A percentile compares a stretch with the other conserved stretches of the same genome.
These are phyloP conservation scores for Cercophora sp. DNA, from an alignment of 495 filamentous ascomycete genomes.

Conservation along the genomic window DNA sequence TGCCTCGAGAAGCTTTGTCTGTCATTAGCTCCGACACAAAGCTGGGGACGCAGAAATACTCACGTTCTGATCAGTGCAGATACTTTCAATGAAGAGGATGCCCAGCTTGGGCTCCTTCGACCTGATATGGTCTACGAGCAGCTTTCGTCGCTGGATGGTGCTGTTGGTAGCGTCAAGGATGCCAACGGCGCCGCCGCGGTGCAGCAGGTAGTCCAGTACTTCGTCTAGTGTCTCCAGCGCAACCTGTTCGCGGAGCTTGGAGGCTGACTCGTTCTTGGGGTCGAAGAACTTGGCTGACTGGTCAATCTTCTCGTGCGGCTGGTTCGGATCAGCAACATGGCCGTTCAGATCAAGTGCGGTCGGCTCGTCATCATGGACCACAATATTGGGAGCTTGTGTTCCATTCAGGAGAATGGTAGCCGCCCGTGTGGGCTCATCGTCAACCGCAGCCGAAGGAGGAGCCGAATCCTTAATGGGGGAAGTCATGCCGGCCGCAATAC, in stretches of 20 bases:
- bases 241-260: conserved; percentile 82
- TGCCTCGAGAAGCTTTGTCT: conserved; percentile 66
- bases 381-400: conserved; percentile 29
- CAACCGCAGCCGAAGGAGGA: conserved; percentile 18
- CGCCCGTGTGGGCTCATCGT: conserved; percentile 36
- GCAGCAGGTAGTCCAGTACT: conserved; percentile 78
- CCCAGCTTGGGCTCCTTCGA: conserved; percentile 79
- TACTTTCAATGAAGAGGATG: conserved; percentile 89
- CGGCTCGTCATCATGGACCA: conserved; percentile 28
- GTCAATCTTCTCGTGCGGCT: conserved; percentile 57
- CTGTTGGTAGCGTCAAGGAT: conserved; percentile 98
- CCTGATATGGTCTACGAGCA: conserved; percentile 77
- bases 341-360: conserved; percentile 33
- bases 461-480: conserved; percentile 26
- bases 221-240: conserved; percentile 91
- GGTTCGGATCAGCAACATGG: not conserved
- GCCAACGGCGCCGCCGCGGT: conserved; percentile 84
- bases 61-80: conserved; percentile 74
- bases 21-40: conserved; percentile 6
- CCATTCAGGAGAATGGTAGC: conserved; percentile 50
- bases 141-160: conserved; percentile 77
- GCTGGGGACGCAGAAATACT: conserved; percentile 16
- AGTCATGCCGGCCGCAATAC: conserved; percentile 63
- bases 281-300: conserved; percentile 95
- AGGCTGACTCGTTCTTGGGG: conserved; percentile 76